Base-by-base conservation (phyloP, 164 flowering plant species). In the Vitis rupestris region DNA sequence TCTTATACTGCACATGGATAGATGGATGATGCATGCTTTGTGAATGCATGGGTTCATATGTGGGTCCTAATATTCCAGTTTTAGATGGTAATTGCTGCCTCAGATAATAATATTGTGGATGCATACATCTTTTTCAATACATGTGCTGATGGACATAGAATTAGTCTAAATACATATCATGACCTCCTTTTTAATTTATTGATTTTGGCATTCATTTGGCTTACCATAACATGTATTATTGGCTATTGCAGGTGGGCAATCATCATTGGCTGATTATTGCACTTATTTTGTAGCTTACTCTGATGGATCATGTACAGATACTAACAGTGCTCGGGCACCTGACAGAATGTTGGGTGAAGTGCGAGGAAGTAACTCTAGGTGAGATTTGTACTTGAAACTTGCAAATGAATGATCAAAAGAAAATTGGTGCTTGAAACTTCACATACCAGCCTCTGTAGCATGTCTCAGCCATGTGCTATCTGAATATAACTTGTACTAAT, bases 301-400 rank as follows among this genome's bases (percentile, higher is more conserved):
- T n/a, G 99, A 96, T 84, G 99, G 99, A 60, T 96, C 98, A 71
- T 96, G 99, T 79, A 91, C 97, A 66, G 98, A 96, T 77, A 82
- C 88, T 52, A 91, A 89, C 67, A 89, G 97, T 85, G 97, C 98
- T 62, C 82, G 99, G 13, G 84, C 95, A 59, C 99, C 99, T 63
- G 99, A 96, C 82, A 87, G 94, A 78, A 93, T 96, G 99, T 80
- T 96, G 82, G 99, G 99, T 73, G 99, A 96, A 87, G 91, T 96
- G 74, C 91, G 99, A 29, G 99, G 97, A 69, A 83, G 92, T 78
- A 84, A 67, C 76, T 96, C 99, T 27, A 91, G 99, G 99, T 93
- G 55, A 71, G 79, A 17, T 52, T 67, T 70, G 67, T 63, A 48
- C 27, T 30, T 59, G 29, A 13, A 60, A 48, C 57, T 77, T 37